Evolutionary conservation across 208 protist genomes (phyloP), one percentile per base, ranked within the genome.

Genomic region (Trypanosomatidae sp.): DNA sequence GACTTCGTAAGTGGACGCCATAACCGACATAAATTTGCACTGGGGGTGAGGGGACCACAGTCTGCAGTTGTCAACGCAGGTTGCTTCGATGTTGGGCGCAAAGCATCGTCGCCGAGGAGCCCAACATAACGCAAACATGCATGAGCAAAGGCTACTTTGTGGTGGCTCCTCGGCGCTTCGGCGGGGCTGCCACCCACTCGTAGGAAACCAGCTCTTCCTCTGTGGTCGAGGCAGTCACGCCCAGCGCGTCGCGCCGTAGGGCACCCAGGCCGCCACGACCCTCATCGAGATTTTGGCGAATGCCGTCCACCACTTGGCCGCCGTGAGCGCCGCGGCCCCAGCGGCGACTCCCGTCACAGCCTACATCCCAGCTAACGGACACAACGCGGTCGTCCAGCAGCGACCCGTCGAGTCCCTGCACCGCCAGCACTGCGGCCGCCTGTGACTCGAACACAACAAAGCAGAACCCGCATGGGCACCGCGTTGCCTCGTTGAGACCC

Each of bases 391-490:
- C 92, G 76, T 96, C 91, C 4, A 98, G 77, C 25, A 95, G 77
- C 15, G 85, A 86, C 25, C 83, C 83, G 71, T 93, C 56, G 62
- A 97, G 77, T 62, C 90, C 97, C 65, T 87, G 85, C 67, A 99
- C 91, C 60, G 96, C 97, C 52, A 93, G 80, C 74, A 91, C 91
- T 2, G 98, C 98, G 74, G 97, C 96, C 44, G 82, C 74, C 62
- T 92, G 82, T 15, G 83, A 81, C 83, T 99, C 98, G 71, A 87
- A 99, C 62, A 99, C 98, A 43, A 99, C 90, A 87, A 99, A 99
- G 85, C 98, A 99, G 80, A 99, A 99, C 10, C 99, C 99, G 79
- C 99, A 99, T 9, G 99, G 99, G 4, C 97, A 99, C 60, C 93
- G 95, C 12, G 86, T 94, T 10, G 84, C 55, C 30, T 98, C 88